Evolutionary conservation across 2,329 filamentous ascomycete genomes (phyloP), one percentile per base, ranked within the genome.

Genomic region (Diplodia corticola): DNA sequence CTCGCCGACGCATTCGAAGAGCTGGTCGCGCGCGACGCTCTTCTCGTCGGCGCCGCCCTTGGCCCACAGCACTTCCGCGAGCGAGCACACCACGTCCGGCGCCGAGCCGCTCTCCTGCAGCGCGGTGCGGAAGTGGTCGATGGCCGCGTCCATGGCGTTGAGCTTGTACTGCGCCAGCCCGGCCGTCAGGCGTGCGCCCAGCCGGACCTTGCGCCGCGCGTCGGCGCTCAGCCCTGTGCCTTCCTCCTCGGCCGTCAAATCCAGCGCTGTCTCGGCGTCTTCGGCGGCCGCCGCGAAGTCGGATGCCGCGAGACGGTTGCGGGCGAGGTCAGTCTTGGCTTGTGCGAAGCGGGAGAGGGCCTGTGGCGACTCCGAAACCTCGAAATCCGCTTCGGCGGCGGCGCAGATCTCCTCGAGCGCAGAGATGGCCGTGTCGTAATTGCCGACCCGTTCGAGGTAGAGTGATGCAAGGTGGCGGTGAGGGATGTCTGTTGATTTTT

Each of bases 11-110:
- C 91, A 89, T 15, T 89, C 88, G 72, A 97, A 94, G 0, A 99
- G 84, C 69, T 91, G 86, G 63, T 91, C 88, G 3, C 92, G 86
- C 17, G 94, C 93, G 68, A 91, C 88, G 59, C 89, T 87, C 54
- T 89, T 87, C 65, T 93, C 91, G 0, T 88, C 84, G 6, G 89
- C 86, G 0, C 88, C 88, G 9, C 91, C 93, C 69, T 92, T 92
- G 0, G 93, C 93, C 94, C 95, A 99, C 0, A 98, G 84, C 0
- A 98, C 91, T 77, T 98, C 92, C 0, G 93, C 91, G 13, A 98
- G 83, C 13, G 97, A 83, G 73, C 93, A 97, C 0, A 93, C 89
- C 1, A 94, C 90, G 73, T 97, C 93, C 0, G 93, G 90, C 68
- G 92, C 88, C 44, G 86, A 86, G 33, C 86, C 81, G 0, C 91